These are phyloP conservation scores for Cichorium intybus DNA, from an alignment of 140 eudicot species.

Conservation along the genomic window DNA sequence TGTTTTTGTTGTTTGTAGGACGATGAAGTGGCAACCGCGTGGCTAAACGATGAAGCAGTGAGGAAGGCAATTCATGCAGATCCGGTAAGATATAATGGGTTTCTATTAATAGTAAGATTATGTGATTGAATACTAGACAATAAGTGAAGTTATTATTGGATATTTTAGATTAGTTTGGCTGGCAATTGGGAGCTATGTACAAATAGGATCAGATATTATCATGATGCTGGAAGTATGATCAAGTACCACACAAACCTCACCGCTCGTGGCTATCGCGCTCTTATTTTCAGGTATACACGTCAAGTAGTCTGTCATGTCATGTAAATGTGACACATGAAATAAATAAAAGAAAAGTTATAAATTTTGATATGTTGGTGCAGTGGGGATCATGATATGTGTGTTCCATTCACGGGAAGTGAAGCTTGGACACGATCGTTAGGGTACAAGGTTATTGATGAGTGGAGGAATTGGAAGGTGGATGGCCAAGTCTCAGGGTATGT, in stretches of 20 bases:
- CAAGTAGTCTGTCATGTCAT: background rate
- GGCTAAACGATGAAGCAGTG: conserved; percentile 84
- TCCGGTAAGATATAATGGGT: conserved; percentile 40
- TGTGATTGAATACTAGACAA: background rate
- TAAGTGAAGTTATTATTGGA: background rate
- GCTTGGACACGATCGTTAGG: conserved; percentile 57
- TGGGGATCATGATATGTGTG: conserved; percentile 68
- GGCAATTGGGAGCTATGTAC: conserved; percentile 83
- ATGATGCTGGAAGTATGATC: conserved; percentile 92
- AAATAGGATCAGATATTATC: conserved; percentile 39
- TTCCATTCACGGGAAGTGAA: conserved; percentile 52
- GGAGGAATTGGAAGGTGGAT: conserved; percentile 53
- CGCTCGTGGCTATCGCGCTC: conserved; percentile 65
- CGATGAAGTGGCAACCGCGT: conserved; percentile 67
- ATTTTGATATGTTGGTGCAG: conserved; percentile 14
- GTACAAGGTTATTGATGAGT: conserved; percentile 41
- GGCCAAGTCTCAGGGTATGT: conserved; percentile 55
- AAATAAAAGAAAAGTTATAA: background rate
- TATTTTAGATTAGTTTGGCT: conserved; percentile 42
- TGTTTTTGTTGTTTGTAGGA: conserved; percentile 37
- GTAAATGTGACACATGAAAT: background rate
- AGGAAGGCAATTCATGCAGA: conserved; percentile 94
- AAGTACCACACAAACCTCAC: conserved; percentile 83
- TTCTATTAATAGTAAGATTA: conserved; percentile 4
- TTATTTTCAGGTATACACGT: conserved; percentile 70